phyloP scores from a whole-genome alignment of 2,329 filamentous ascomycete species.

The Sporothrix pallida region DNA sequence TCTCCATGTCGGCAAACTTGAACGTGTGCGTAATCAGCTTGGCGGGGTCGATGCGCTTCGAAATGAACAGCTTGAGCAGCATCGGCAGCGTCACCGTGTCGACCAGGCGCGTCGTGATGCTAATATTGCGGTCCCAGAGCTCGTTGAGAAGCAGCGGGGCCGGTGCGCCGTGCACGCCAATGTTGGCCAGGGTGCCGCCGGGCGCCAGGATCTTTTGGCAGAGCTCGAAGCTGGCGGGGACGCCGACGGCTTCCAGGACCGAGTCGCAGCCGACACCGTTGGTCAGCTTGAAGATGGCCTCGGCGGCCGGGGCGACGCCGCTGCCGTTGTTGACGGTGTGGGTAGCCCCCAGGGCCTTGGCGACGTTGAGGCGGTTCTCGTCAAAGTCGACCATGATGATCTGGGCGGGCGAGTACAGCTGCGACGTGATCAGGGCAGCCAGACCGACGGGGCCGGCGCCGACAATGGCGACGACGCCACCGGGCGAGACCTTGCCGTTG shows the following conservation, averaged over 20 bases:
- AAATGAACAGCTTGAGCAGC: conserved; percentile 53
- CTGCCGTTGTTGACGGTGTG: conserved; percentile 51
- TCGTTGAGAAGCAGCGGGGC: conserved; percentile 59
- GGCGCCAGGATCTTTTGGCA: conserved; percentile 60
- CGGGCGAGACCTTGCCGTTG: conserved; percentile 58
- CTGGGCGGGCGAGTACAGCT: conserved; percentile 58
- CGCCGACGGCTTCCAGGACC: conserved; percentile 64
- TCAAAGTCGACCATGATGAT: conserved; percentile 61
- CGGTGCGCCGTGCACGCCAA: conserved; percentile 63
- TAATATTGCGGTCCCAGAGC: conserved; percentile 61
- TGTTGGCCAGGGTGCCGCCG: conserved; percentile 61
- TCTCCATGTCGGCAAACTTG: conserved; percentile 50
- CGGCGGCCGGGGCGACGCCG: conserved; percentile 36
- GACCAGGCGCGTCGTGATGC: conserved; percentile 56
- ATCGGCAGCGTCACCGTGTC: conserved; percentile 56
- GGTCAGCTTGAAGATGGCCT: conserved; percentile 52
- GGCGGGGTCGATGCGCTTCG: conserved; percentile 50
- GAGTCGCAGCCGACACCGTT: conserved; percentile 60
- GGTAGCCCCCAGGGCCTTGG: conserved; percentile 56
- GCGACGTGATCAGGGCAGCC: conserved; percentile 59
- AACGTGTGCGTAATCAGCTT: conserved; percentile 56
- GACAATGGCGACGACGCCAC: conserved; percentile 58
- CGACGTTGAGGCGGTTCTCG: conserved; percentile 53
- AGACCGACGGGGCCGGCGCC: conserved; percentile 63
- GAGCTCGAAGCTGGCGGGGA: conserved; percentile 58